Evolutionary conservation across 169 alveolate species (phyloP), one percentile per base, ranked within the genome.

Genomic region (Plasmodium coatneyi): DNA sequence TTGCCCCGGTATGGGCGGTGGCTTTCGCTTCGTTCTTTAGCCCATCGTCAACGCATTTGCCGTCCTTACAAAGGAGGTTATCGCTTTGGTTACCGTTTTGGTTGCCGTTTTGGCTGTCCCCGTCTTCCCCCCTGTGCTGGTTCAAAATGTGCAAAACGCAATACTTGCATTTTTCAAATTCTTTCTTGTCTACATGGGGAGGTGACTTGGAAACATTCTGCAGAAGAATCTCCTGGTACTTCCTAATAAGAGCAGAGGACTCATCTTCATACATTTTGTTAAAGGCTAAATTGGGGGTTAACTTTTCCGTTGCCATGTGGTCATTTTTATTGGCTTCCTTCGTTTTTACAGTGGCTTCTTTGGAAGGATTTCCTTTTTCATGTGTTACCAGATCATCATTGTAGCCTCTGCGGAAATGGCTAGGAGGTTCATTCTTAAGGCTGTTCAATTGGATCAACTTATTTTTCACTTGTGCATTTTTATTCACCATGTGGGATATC

Each of bases 121-220:
- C 22, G 46, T 84, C 32, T 12, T 49, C 54, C 19, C 12, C 56
- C 12, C 39, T 28, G 52, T 71, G 19, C 19, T 71, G 78, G 78
- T 71, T 72, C 10, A 46, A 19, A 71, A 22, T 72, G 22, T 84
- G 80, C 60, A 84, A 49, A 10, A 71, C 83, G 34, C 80, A 52
- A 46, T 71, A 72, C n/a, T n/a, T 71, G 28, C 76, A 72, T 25
- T 71, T 84, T 49, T 84, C 92, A 39, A 46, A 16, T 46, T 72
- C 52, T 3, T 12, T 6, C 19, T 3, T 84, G 12, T 39, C 60
- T 30, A 25, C 54, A 72, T 84, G 49, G 19, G 32, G 43, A 56
- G 10, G 22, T 32, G n/a, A n/a, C 25, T 14, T 32, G 10, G 70
- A 6, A 16, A 19, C 4, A 19, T 36, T 9, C 56, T 41, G 49